Percentiles rank a stretch among this genome's conserved stretches.
Evolutionary conservation across 139 green algal genomes (phyloP).

Genomic region (Chlorella sp.): DNA sequence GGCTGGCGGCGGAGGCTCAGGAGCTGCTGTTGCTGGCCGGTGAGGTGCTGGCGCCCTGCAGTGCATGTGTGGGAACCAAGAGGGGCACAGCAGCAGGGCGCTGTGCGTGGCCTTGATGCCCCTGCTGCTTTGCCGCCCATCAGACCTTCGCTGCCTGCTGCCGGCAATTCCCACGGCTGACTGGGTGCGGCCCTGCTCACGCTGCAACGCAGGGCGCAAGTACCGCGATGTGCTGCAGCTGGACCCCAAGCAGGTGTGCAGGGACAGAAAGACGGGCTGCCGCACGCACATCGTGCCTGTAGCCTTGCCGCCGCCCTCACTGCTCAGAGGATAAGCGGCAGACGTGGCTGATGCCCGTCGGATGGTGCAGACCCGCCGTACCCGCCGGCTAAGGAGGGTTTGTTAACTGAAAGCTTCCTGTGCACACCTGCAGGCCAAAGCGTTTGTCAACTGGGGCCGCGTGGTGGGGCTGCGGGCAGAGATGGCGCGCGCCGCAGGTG

Average conservation of each 20-base stretch:
- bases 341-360: too few relatives aligned
- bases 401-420: too few relatives aligned
- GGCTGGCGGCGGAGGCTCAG: constrained; percentile 35
- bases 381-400: too few relatives aligned
- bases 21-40: constrained; percentile 50
- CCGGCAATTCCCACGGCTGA: not conserved
- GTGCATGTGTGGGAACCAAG: not conserved
- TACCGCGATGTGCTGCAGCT: constrained; percentile 37
- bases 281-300: not conserved
- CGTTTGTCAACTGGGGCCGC: constrained; percentile 54
- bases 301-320: too few relatives aligned
- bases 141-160: too few relatives aligned
- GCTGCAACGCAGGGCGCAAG: constrained; percentile 25
- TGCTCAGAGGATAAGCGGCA: too few relatives aligned
- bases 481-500: constrained; percentile 18
- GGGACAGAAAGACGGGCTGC: not conserved
- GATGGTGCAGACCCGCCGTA: too few relatives aligned
- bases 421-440: not conserved
- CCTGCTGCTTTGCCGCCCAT: too few relatives aligned
- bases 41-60: not conserved
- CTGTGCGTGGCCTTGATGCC: too few relatives aligned
- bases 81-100: too few relatives aligned
- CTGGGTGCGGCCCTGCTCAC: not conserved
- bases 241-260: constrained; percentile 22
- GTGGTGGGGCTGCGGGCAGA: constrained; percentile 47